Conservation (phyloP, 768 basidiomycete species). For the Amanita rubescens region DNA sequence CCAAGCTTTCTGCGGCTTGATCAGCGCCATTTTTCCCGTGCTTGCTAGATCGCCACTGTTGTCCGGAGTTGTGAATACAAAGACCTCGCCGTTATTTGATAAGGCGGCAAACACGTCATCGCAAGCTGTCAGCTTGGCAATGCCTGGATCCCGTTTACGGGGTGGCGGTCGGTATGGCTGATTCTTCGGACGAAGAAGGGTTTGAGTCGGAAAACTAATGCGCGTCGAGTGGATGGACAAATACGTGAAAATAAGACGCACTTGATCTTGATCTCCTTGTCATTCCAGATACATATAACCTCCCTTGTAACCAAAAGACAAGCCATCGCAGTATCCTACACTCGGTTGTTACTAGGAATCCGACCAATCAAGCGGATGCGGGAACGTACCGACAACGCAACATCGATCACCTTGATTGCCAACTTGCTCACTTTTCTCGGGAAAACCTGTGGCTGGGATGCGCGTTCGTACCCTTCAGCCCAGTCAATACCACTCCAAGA, state of each 20-base stretch:
- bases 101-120: conserved; percentile 81
- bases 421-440: conserved; percentile 82
- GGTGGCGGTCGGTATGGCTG: conserved; percentile 78
- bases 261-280: conserved; percentile 69
- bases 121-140: conserved; percentile 72
- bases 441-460: conserved; percentile 63
- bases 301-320: conserved; percentile 76
- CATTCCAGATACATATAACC: conserved; percentile 78
- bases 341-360: not conserved
- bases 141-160: conserved; percentile 57
- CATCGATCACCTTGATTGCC: conserved; percentile 55
- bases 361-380: not conserved
- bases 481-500: not conserved
- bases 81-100: conserved; percentile 85
- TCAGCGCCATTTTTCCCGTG: conserved; percentile 18
- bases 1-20: conserved; percentile 90
- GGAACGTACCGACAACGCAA: conserved; percentile 64
- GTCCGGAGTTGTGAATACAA: conserved; percentile 56
- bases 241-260: conserved; percentile 21
- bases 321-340: conserved; percentile 73
- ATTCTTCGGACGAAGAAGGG: conserved; percentile 64
- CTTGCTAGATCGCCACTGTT: conserved; percentile 19
- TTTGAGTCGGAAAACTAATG: conserved; percentile 64
- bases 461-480: conserved; percentile 64
- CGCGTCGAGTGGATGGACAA: not conserved